Conservation (phyloP, 768 basidiomycete genomes). For the Auricularia heimuer region DNA sequence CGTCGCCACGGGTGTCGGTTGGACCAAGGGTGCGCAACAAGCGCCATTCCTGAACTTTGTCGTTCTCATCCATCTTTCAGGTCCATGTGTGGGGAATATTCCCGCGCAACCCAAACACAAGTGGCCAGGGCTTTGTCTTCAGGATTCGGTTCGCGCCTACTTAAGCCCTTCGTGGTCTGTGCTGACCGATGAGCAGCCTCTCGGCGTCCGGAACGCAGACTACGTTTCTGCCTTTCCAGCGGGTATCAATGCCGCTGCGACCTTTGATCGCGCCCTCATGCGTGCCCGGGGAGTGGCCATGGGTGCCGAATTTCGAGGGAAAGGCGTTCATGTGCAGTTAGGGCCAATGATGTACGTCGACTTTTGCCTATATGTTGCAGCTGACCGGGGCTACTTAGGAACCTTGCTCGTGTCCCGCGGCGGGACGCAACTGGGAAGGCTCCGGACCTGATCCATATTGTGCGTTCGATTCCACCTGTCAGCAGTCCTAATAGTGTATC, state of each 20-base stretch:
- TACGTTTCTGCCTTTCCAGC: slow-evolving; percentile 73
- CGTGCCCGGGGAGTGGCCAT: slow-evolving; percentile 67
- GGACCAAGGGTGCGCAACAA: slow-evolving; percentile 29
- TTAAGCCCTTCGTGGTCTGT: slow-evolving; percentile 23
- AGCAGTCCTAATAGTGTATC: slow-evolving; percentile 26
- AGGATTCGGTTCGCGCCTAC: slow-evolving; percentile 28
- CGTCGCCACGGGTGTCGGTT: slow-evolving; percentile 58
- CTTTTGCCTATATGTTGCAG: too few species aligned
- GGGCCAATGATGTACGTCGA: slow-evolving; percentile 76
- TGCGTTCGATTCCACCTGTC: background rate
- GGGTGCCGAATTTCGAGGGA: slow-evolving; percentile 75
- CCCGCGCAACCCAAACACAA: slow-evolving; percentile 35
- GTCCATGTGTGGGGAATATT: slow-evolving; percentile 63
- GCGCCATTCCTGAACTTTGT: background rate
- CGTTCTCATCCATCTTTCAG: slow-evolving; percentile 1
- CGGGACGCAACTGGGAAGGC: slow-evolving; percentile 93
- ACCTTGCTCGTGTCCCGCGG: slow-evolving; percentile 34
- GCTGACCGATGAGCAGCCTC: slow-evolving; percentile 43
- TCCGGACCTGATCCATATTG: slow-evolving; percentile 82
- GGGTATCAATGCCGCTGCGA: slow-evolving; percentile 73
- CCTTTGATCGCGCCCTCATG: slow-evolving; percentile 43
- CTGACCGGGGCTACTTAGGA: slow-evolving; percentile 9
- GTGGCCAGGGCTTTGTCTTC: slow-evolving; percentile 67
- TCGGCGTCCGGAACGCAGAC: slow-evolving; percentile 73
- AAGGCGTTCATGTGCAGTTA: slow-evolving; percentile 76